phyloP scores from a whole-genome alignment of 495 filamentous ascomycete genomes.

The Amniculicola lignicola region DNA sequence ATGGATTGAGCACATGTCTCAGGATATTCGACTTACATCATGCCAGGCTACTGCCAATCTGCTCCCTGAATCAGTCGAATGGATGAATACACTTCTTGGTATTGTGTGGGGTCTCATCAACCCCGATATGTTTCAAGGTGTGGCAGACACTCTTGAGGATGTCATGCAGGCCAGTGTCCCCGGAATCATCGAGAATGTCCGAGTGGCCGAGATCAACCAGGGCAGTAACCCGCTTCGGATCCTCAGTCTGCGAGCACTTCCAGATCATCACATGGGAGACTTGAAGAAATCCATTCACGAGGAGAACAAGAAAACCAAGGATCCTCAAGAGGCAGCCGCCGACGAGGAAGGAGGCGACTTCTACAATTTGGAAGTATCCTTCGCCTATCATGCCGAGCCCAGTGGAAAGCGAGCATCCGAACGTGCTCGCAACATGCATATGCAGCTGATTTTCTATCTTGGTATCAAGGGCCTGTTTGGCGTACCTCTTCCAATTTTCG shows the following conservation, averaged over 20 bases:
- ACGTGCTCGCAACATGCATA: slow-evolving; percentile 90
- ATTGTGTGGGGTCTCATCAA: slow-evolving; percentile 87
- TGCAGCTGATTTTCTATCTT: slow-evolving; percentile 88
- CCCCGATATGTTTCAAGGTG: slow-evolving; percentile 81
- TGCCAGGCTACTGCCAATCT: slow-evolving; percentile 70
- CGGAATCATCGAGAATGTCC: slow-evolving; percentile 84
- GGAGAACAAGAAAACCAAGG: slow-evolving; percentile 73
- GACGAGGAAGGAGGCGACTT: slow-evolving; percentile 89
- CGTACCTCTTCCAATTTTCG: slow-evolving; percentile 82
- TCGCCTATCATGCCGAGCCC: slow-evolving; percentile 88
- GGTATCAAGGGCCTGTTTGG: slow-evolving; percentile 84
- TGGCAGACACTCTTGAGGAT: slow-evolving; percentile 76
- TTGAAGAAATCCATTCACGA: slow-evolving; percentile 75
- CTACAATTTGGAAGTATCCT: slow-evolving; percentile 90
- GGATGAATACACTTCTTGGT: slow-evolving; percentile 84
- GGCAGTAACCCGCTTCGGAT: slow-evolving; percentile 87
- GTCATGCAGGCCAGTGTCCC: slow-evolving; percentile 96
- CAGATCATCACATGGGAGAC: slow-evolving; percentile 73
- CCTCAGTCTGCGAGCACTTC: slow-evolving; percentile 82
- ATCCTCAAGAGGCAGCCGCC: slow-evolving; percentile 82
- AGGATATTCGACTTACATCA: background rate
- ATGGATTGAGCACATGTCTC: background rate
- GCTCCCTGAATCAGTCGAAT: slow-evolving; percentile 89
- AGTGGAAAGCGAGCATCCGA: slow-evolving; percentile 63
- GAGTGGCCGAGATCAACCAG: slow-evolving; percentile 94